Percentiles rank a stretch among this genome's conserved stretches.
Evolutionary conservation across 805 yeast genomes (phyloP).

Genomic region (Candida xyloterini): DNA sequence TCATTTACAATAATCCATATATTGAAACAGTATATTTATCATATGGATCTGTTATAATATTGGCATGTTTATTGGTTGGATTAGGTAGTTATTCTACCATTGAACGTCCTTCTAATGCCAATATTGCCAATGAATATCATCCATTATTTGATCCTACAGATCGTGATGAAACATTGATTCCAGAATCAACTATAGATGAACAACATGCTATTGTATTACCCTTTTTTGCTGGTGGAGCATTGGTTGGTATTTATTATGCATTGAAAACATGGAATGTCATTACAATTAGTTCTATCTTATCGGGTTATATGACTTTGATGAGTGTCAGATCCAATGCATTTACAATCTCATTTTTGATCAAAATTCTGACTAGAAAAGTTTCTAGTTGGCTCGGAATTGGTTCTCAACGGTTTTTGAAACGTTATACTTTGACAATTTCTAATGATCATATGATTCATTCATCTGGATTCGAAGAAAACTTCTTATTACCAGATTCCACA

Average conservation of each 20-base stretch:
- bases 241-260: slow-evolving; percentile 38
- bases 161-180: slow-evolving; percentile 25
- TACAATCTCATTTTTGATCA: slow-evolving; percentile 30
- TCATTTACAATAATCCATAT: slow-evolving; percentile 20
- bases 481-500: slow-evolving; percentile 30
- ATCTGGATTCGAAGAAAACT: slow-evolving; percentile 37
- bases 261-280: slow-evolving; percentile 34
- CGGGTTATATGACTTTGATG: slow-evolving; percentile 34
- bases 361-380: slow-evolving; percentile 28
- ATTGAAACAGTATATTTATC: slow-evolving; percentile 19
- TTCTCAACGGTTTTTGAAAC: slow-evolving; percentile 29
- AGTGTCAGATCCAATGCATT: slow-evolving; percentile 34
- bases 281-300: slow-evolving; percentile 33
- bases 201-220: slow-evolving; percentile 43
- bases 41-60: slow-evolving; percentile 14
- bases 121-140: slow-evolving; percentile 34
- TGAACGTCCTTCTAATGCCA: slow-evolving; percentile 30
- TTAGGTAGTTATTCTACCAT: slow-evolving; percentile 37
- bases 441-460: slow-evolving; percentile 37
- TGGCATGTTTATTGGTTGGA: slow-evolving; percentile 30
- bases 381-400: slow-evolving; percentile 27
- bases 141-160: slow-evolving; percentile 43
- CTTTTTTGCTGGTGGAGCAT: slow-evolving; percentile 38
- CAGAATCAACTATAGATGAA: slow-evolving; percentile 22
- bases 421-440: slow-evolving; percentile 42